Evolutionary conservation across 2,329 filamentous ascomycete species (phyloP).

Genomic region (Chaetomium sp.): DNA sequence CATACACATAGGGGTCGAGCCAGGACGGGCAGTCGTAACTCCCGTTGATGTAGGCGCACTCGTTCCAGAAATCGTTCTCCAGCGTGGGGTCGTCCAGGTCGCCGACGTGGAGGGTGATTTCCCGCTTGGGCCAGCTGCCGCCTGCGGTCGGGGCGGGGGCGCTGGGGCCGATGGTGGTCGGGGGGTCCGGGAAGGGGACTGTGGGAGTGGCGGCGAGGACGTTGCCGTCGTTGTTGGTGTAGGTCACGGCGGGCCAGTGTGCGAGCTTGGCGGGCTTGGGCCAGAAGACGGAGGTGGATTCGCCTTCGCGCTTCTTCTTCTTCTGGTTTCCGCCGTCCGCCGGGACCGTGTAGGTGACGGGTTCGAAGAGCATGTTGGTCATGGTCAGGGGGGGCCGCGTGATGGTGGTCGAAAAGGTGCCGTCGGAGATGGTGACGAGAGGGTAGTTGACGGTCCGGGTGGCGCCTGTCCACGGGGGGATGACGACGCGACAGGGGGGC

Average conservation of each 20-base stretch:
- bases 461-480: slow-evolving; percentile 26
- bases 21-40: no score
- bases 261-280: neutral
- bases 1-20: no score
- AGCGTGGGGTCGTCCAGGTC: no score
- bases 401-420: slow-evolving; percentile 27
- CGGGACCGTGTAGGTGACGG: slow-evolving; percentile 18
- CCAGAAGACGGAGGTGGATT: neutral
- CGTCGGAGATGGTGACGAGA: slow-evolving; percentile 26
- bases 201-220: slow-evolving; percentile 28
- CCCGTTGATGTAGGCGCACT: no score
- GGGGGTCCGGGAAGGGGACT: slow-evolving; percentile 38
- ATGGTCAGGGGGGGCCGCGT: slow-evolving; percentile 25
- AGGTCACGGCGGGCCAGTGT: slow-evolving; percentile 3
- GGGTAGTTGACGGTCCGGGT: slow-evolving; percentile 27
- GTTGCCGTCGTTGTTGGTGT: neutral
- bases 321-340: neutral
- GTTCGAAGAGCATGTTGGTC: slow-evolving; percentile 23
- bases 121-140: no score
- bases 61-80: no score
- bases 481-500: slow-evolving; percentile 24
- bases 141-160: no score
- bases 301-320: neutral
- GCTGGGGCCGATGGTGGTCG: slow-evolving; percentile 26
- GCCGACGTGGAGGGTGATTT: neutral